Base-by-base conservation (phyloP, 2,329 filamentous ascomycete species). In the Blastomyces gilchristii region DNA sequence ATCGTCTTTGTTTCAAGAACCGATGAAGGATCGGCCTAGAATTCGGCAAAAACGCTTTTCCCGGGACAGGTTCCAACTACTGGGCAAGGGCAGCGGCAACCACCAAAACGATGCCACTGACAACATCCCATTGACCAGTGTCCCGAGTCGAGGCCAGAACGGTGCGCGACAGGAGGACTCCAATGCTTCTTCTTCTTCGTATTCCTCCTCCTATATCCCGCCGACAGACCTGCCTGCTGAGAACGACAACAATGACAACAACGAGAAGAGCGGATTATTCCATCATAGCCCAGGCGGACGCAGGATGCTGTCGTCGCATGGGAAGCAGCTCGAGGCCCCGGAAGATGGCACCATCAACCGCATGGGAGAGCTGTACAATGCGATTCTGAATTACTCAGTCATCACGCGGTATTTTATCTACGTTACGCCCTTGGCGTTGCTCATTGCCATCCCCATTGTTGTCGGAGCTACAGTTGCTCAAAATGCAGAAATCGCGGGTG, bases 401-500 rank as follows among this genome's bases (percentile, higher is more conserved):
- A 68, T 87, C 68, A 86, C 84, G 58, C 79, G 85, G 57, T 87
- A 87, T 70, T 78, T 87, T 70, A 78, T 87, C 65, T 87, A 86
- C 68, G 82, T 87, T 34, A 71, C 81, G 31, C 85, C 85, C 0
- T 65, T 87, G 52, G 84, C 81, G 3, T 63, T 81, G 5, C 67
- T 83, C n/a, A 79, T 87, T 63, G 83, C 85, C 1, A 77, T 87
- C 50, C 85, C 85, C 6, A 86, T 87, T 66, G 82, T 87, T 64
- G 75, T 87, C 18, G 83, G 84, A n/a, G 81, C 81, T 6, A 83
- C 81, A 0, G 78, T 70, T 45, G 77, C 80, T 39, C 69, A 71
- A 41, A 64, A 78, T 57, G 79, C 80, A 8, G 76, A 73, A 37
- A 82, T 86, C 65, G 82, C 81, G 18, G 80, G 80, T 28, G 83